A percentile compares a stretch with the other conserved stretches of the same genome.
Evolutionary conservation across 2,329 filamentous ascomycete genomes (phyloP).

Genomic region (Penicillium sp.): DNA sequence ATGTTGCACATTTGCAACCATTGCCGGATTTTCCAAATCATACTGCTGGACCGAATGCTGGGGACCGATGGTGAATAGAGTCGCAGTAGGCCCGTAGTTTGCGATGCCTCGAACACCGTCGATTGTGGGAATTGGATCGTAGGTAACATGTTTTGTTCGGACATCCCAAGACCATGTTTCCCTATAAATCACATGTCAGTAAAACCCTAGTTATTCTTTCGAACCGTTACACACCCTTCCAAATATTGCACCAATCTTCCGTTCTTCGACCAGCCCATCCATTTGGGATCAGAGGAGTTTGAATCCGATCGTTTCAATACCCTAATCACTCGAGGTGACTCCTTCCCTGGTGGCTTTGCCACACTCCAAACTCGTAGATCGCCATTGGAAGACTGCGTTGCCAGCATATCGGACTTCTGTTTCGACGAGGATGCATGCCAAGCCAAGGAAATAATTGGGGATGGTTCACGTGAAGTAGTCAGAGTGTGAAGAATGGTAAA

Average conservation of each 20-base stretch:
- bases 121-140: slow-evolving; percentile 80
- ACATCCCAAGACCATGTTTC: slow-evolving; percentile 97
- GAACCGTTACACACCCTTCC: slow-evolving; percentile 66
- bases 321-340: slow-evolving; percentile 83
- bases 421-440: slow-evolving; percentile 97
- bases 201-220: background rate
- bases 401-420: slow-evolving; percentile 97
- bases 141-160: slow-evolving; percentile 93
- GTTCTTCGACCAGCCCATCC: slow-evolving; percentile 99
- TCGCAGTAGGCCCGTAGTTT: slow-evolving; percentile 86
- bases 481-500: slow-evolving; percentile 95
- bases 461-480: slow-evolving; percentile 77
- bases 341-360: slow-evolving; percentile 69
- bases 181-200: slow-evolving; percentile 43
- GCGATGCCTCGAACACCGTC: slow-evolving; percentile 78
- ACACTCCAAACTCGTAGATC: slow-evolving; percentile 97
- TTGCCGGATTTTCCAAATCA: slow-evolving; percentile 78
- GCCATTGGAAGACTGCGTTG: slow-evolving; percentile 85
- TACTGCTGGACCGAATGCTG: slow-evolving; percentile 93
- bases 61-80: slow-evolving; percentile 82
- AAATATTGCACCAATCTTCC: slow-evolving; percentile 90
- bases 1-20: slow-evolving; percentile 87
- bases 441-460: slow-evolving; percentile 78
- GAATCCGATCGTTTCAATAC: slow-evolving; percentile 78
- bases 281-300: slow-evolving; percentile 73